Evolutionary conservation across 306 rosid genomes (phyloP), one percentile per base, ranked within the genome.

Genomic region (Calophaca sinica): DNA sequence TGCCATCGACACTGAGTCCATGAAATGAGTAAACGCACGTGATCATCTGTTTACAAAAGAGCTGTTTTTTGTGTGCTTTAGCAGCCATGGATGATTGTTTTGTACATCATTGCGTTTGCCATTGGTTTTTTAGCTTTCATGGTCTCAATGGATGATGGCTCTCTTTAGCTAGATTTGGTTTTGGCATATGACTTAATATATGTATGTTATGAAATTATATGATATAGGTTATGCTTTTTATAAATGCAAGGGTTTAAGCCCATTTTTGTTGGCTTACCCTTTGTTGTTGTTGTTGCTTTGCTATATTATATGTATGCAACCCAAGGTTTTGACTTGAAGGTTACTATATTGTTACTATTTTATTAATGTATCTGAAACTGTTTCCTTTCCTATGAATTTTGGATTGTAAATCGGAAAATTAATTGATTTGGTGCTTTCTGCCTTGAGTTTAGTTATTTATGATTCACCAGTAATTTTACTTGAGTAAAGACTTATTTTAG

Each of bases 61-160:
- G 98, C 98, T 93, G 98, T 84, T 84, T 75, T 89, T 87, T 78
- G 66, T 82, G 86, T 80, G 85, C 86, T 77, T 82, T 52, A 73
- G 87, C 96, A 91, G 97, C 98, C 98, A 84, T 89, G 93, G 97
- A 88, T 91, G 98, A 82, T 93, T 86, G 59, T 89, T 89, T 83
- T 93, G 98, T 93, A 91, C 83, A 91, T 90, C 86, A 80, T 65
- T 79, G 92, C 80, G 84, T 84, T 82, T 82, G 81, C 84, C 77
- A 28, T 72, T 73, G 49, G 83, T 72, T 84, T 62, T 77, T 86
- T 82, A 84, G 82, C 81, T 74, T 67, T 75, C 70, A 81, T 75
- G 80, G 81, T 33, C 83, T 77, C 48, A 64, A 88, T 83, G 87
- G 84, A 60, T 80, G 85, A 74, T 62, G 83, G 65, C 63, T 78